Evolutionary conservation across 495 filamentous ascomycete genomes (phyloP).

Genomic region (Neohortaea acidophila): DNA sequence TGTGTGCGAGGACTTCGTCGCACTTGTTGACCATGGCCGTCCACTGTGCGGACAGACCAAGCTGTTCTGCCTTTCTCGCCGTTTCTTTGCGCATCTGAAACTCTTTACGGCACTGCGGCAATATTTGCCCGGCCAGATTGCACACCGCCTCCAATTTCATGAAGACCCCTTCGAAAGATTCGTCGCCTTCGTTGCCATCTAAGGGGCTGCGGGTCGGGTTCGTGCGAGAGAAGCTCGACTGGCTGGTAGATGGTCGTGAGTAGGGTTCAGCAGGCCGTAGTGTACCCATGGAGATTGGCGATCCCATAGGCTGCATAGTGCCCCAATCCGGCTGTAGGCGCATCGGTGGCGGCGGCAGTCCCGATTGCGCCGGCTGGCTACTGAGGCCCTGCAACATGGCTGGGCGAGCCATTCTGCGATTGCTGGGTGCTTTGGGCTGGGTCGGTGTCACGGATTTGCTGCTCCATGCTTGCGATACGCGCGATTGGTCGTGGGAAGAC

Average conservation of each 20-base stretch:
- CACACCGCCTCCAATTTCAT: slow-evolving; percentile 51
- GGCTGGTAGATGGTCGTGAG: slow-evolving; percentile 30
- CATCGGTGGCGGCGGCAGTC: slow-evolving; percentile 20
- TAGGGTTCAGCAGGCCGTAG: slow-evolving; percentile 73
- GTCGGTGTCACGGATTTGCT: slow-evolving; percentile 16
- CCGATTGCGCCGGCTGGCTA: slow-evolving; percentile 6
- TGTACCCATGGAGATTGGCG: too few relatives aligned
- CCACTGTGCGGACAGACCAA: slow-evolving; percentile 43
- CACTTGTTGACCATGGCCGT: slow-evolving; percentile 51
- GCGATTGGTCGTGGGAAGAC: slow-evolving; percentile 2
- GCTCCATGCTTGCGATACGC: slow-evolving; percentile 13
- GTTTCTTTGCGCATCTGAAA: slow-evolving; percentile 39
- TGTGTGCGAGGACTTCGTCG: slow-evolving; percentile 45
- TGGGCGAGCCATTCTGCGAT: slow-evolving; percentile 12
- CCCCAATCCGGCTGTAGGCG: slow-evolving; percentile 30
- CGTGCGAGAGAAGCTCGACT: slow-evolving; percentile 22
- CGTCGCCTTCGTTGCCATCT: slow-evolving; percentile 60
- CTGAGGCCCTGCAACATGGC: slow-evolving; percentile 14
- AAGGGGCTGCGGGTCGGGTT: slow-evolving; percentile 36
- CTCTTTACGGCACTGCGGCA: slow-evolving; percentile 49
- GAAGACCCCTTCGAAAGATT: slow-evolving; percentile 67
- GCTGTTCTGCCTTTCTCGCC: slow-evolving; percentile 30
- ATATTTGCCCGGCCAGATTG: slow-evolving; percentile 46
- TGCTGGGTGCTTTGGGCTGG: slow-evolving; percentile 11
- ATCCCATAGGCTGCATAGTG: too few relatives aligned